phyloP scores from a whole-genome alignment of 495 filamentous ascomycete species.

The Tricharina praecox region DNA sequence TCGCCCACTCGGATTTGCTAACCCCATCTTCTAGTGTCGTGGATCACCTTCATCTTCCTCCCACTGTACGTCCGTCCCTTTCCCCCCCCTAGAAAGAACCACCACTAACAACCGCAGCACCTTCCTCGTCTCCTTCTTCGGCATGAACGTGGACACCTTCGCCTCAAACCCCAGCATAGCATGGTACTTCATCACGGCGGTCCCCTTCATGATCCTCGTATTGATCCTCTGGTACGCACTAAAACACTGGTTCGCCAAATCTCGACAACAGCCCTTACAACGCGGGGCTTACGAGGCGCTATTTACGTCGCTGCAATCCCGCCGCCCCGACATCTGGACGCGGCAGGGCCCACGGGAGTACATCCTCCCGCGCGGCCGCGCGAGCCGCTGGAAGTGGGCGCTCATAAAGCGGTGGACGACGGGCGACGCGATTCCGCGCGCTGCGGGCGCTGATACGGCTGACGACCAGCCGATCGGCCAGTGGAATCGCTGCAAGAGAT shows the following conservation, averaged over 20 bases:
- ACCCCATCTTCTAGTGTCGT: conserved; percentile 23
- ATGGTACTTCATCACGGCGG: conserved; percentile 35
- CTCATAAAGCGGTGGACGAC: neutral
- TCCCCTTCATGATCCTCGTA: conserved; percentile 34
- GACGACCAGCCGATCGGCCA: conserved; percentile 16
- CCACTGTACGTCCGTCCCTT: too few relatives aligned
- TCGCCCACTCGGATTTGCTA: too few relatives aligned
- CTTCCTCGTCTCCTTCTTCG: conserved; percentile 37
- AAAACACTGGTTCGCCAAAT: conserved; percentile 33
- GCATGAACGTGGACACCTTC: conserved; percentile 38
- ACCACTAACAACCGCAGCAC: too few relatives aligned
- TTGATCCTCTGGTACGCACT: conserved; percentile 34
- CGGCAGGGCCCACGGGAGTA: conserved; percentile 31
- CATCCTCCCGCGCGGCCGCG: conserved; percentile 25
- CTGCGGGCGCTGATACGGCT: neutral
- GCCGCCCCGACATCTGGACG: conserved; percentile 35
- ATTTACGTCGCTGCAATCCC: conserved; percentile 32
- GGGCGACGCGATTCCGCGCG: neutral
- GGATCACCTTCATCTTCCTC: conserved; percentile 40
- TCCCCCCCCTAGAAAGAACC: too few relatives aligned
- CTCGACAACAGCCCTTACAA: conserved; percentile 32
- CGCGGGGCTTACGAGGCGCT: conserved; percentile 37
- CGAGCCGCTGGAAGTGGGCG: neutral
- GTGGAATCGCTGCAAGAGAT: conserved; percentile 33
- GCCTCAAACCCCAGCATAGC: conserved; percentile 31